These are phyloP conservation scores for Orbilia brochopaga DNA, from an alignment of 2,329 filamentous ascomycete genomes.

Conservation along the genomic window DNA sequence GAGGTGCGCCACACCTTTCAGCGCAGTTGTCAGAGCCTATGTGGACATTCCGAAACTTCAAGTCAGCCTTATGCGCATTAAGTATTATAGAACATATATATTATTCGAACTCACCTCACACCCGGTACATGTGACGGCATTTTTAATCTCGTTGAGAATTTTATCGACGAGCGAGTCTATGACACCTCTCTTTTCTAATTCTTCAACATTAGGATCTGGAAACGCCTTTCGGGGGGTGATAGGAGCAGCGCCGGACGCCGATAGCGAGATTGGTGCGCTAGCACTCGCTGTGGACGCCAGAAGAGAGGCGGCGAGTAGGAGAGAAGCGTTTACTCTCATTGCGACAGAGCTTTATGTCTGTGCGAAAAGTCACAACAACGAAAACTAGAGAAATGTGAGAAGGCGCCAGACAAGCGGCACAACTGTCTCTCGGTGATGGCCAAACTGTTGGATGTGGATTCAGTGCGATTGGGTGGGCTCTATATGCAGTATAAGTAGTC, in stretches of 20 bases:
- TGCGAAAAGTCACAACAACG: not conserved
- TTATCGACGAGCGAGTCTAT: constrained; percentile 31
- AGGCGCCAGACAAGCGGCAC: too few relatives aligned
- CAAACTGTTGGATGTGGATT: too few relatives aligned
- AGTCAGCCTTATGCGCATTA: not conserved
- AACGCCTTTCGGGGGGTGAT: constrained; percentile 39
- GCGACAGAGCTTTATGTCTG: not conserved
- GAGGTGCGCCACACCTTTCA: constrained; percentile 34
- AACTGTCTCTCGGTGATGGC: too few relatives aligned
- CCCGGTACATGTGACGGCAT: constrained; percentile 30
- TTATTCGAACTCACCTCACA: constrained; percentile 25
- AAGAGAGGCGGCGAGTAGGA: constrained; percentile 26
- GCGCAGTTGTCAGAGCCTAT: constrained; percentile 35
- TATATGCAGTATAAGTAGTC: not conserved
- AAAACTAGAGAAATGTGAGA: not conserved
- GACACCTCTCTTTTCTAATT: constrained; percentile 34
- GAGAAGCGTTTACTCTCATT: constrained; percentile 27
- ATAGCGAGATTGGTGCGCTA: not conserved
- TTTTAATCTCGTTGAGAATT: constrained; percentile 41
- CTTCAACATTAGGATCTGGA: constrained; percentile 37
- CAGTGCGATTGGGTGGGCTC: not conserved
- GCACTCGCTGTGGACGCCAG: constrained; percentile 20
- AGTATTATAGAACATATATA: not conserved
- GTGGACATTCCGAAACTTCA: not conserved
- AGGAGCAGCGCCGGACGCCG: constrained; percentile 18